A percentile compares a stretch with the other conserved stretches of the same genome.
These are phyloP conservation scores for Diaporthe sp. DNA, from an alignment of 2,329 filamentous ascomycete species.

Conservation along the genomic window DNA sequence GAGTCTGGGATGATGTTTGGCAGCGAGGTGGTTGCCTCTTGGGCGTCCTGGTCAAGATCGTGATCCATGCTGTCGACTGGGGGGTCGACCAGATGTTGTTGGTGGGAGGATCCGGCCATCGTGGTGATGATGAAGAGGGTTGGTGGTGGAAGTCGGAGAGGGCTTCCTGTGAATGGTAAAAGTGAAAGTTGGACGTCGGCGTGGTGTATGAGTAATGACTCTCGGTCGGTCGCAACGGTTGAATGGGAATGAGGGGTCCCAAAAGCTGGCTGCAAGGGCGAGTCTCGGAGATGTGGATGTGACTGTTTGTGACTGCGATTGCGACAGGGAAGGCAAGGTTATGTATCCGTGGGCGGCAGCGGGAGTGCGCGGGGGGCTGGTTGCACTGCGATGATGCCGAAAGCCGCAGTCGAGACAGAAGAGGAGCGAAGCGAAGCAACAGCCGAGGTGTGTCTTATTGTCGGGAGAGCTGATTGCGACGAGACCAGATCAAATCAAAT, in stretches of 20 bases:
- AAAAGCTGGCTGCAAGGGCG: conserved; percentile 16
- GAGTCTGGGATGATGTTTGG: conserved; percentile 37
- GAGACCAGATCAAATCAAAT: not conserved
- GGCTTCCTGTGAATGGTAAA: not conserved
- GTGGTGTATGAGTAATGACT: conserved; percentile 25
- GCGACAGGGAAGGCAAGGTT: conserved; percentile 20
- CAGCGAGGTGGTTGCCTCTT: conserved; percentile 19
- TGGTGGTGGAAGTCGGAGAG: not conserved
- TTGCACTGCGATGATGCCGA: conserved; percentile 3
- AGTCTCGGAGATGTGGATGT: conserved; percentile 20
- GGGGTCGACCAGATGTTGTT: not conserved
- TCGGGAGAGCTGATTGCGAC: not conserved
- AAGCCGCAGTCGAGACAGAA: conserved; percentile 14
- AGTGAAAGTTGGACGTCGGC: not conserved
- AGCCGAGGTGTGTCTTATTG: conserved; percentile 6
- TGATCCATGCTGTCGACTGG: conserved; percentile 21
- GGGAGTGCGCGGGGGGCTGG: not conserved
- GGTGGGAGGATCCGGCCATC: conserved; percentile 5
- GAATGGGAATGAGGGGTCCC: conserved; percentile 1
- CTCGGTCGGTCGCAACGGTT: conserved; percentile 1
- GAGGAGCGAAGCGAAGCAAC: not conserved
- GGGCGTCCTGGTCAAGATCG: conserved; percentile 11
- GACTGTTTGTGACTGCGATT: not conserved
- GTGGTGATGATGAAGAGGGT: not conserved
- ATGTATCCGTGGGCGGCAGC: not conserved